Base-by-base conservation (phyloP, 495 filamentous ascomycete species). In the Parmelia sp. region DNA sequence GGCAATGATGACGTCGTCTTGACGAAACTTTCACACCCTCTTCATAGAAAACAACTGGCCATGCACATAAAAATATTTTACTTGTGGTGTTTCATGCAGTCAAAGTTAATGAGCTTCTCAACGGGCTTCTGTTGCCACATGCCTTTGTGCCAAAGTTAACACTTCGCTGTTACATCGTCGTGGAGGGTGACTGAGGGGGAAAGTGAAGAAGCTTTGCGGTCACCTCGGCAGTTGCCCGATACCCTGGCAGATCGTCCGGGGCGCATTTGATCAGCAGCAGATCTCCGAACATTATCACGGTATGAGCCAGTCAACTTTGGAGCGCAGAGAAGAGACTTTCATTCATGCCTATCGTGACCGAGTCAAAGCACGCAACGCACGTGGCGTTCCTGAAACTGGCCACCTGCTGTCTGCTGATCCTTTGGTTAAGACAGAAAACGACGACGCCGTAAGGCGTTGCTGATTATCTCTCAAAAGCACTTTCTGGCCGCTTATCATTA, bases 241-340 rank as follows among this genome's bases (percentile, higher is more conserved):
- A n/a, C 19, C 23, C 49, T 62, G 37, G 61, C 23, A 40, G 61
- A 57, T 57, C 49, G 36, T 29, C 60, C 35, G 25, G 36, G 60
- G 47, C 60, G 17, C 10, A 62, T n/a, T 57, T 44, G 61, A 63
- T 63, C 36, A 31, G 19, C 61, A 40, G 61, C 61, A 42, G 61
- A 63, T 63, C 61, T 44, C 25, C 55, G 15, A 25, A 37, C n/a
- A 40, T 0, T 27, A 27, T 12, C 12, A 51, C 47, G 27, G 14
- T 4, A 33, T 21, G 15, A 55, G 11, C 51, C 51, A 55, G 51
- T 55, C 51, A 55, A 33, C 14, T 1, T 21, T 19, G 15, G 29
- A 55, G 51, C 51, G 51, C 51, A 55, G 14, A 53, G 21, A 14
- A 55, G 11, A 15, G 0, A 55, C 29, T 55, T 55, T 14, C 17